Base-by-base conservation (phyloP, 345 rosid species). In the Sisymbrium irio region DNA sequence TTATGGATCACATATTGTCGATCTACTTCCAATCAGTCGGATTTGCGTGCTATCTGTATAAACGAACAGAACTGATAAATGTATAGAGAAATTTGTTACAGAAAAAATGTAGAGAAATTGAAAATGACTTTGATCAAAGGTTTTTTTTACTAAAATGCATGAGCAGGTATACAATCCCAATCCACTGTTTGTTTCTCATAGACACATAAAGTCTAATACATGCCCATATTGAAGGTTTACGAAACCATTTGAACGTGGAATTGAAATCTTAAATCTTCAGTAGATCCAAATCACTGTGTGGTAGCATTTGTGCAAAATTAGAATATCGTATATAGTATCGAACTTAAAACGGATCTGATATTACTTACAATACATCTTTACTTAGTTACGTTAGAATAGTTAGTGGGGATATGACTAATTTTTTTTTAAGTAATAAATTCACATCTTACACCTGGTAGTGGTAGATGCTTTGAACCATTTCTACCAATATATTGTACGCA, bases 391-490 rank as follows among this genome's bases (percentile, higher is more conserved):
- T 18, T 30, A 5, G 11, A 63, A 10, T 44, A 41, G n/a, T 30
- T n/a, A 45, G 7, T 46, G 28, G 54, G 54, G 5, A 9, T 20
- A 49, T 4, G 14, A 10, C 28, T 19, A 13, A 27, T 53, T 27
- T 53, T 53, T 53, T 15, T 27, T 25, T 3, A 55, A 30, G 30
- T 4, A 32, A 55, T 56, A 32, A 32, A 47, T 12, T 37, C 27
- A 53, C 17, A 55, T 8, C n/a, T 55, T 30, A 45, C 33, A 45
- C 50, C 37, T 45, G 6, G 36, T 33, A 58, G 22, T 45, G 6
- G 36, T 33, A 58, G 22, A 45, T 70, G 35, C 65, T 33, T 56
- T 58, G 65, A 58, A 69, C 74, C 56, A 58, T 15, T n/a, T 58
- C 8, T 20, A 69, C 46, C 15, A 5, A 33, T 41, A 57, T 58